Evolutionary conservation across 805 yeast genomes (phyloP), one percentile per base, ranked within the genome.

Genomic region (Nakazawaea sp.): DNA sequence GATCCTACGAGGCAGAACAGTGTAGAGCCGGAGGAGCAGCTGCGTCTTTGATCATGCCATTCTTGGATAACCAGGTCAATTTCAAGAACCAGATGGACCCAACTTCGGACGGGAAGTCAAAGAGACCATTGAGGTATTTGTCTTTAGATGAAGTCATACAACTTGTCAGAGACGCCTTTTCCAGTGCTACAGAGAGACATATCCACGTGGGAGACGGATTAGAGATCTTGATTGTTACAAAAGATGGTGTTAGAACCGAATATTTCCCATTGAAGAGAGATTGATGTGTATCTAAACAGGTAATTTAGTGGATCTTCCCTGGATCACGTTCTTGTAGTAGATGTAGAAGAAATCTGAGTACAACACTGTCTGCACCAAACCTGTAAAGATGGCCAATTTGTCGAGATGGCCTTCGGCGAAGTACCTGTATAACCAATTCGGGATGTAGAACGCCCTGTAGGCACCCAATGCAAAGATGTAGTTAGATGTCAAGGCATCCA

Each of bases 21-120:
- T 87, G 96, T 62, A 77, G 97, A 54, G 97, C 97, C 2, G 97
- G 95, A 46, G 98, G 98, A 30, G 92, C 97, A 11, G 97, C 97
- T 20, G 92, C 97, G 1, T 76, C 88, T 45, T 73, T 92, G 62
- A 88, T 92, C 48, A 88, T 89, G 94, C 98, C 98, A 4, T 92
- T 92, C 59, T 75, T 92, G 54, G 98, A 92, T 61, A 90, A 89
- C 60, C 98, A 92, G 67, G 98, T 92, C 45, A 86, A 88, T 58
- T 84, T 87, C 64, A 89, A 89, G 58, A 92, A 92, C 66, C 98
- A 92, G 61, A 75, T 70, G 57, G 89, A 75, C 47, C 96, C 97
- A 17, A 80, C 68, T 4, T 66, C 84, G 9, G 68, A 84, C 42
- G 94, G 92, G 16, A 73, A 65, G 9, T 69, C 70, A 40, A 80